Conservation (phyloP, 148 eudicot genomes). For the Polygonum maritimum region DNA sequence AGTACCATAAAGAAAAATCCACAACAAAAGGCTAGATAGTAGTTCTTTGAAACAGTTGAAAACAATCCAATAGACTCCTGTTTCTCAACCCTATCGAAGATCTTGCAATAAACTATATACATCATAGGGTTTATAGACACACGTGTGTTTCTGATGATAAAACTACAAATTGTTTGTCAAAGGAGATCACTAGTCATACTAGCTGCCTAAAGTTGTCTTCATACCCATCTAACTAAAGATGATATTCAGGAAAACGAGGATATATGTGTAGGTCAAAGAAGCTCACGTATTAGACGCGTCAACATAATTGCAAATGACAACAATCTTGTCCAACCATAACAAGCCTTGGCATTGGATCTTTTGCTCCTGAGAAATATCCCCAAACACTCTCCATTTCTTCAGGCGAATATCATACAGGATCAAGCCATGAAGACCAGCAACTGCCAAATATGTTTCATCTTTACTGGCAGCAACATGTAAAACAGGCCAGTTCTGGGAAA, state of each 20-base stretch:
- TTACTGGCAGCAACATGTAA: conserved; percentile 83
- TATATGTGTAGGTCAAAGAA: conserved; percentile 6
- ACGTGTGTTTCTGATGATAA: background rate
- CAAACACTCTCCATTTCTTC: conserved; percentile 91
- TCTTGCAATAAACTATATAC: background rate
- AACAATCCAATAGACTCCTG: background rate
- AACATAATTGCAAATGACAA: conserved; percentile 88
- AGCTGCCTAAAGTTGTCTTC: background rate
- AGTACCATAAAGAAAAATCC: background rate
- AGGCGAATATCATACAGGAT: conserved; percentile 77
- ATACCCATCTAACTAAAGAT: background rate
- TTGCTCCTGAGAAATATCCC: conserved; percentile 93
- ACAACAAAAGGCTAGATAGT: background rate
- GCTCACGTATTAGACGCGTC: conserved; percentile 71
- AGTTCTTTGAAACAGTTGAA: background rate
- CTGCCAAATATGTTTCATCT: conserved; percentile 92
- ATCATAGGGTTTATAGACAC: background rate
- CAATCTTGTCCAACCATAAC: conserved; percentile 94
- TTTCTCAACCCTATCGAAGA: background rate
- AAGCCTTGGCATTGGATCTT: conserved; percentile 96
- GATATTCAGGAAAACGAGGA: conserved; percentile 6
- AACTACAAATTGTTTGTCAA: background rate
- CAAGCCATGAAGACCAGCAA: conserved; percentile 92
- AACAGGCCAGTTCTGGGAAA: conserved; percentile 94
- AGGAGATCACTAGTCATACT: background rate